Percentiles rank a stretch among this genome's conserved stretches.
phyloP scores from a whole-genome alignment of 2,329 filamentous ascomycete species.

The Dothidotthia symphoricarpi region DNA sequence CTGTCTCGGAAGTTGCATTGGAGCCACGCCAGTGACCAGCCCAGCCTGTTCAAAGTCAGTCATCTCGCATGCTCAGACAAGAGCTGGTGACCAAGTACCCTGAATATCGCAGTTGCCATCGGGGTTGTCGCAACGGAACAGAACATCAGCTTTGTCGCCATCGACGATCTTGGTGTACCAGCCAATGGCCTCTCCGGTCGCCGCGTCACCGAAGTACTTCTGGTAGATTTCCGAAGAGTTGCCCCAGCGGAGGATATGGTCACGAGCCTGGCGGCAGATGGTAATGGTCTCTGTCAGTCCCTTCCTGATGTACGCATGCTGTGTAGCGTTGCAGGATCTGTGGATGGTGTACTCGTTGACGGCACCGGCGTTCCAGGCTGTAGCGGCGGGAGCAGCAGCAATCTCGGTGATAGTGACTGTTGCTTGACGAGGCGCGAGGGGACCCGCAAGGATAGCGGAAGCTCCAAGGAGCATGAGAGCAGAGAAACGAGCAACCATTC shows the following conservation, averaged over 20 bases:
- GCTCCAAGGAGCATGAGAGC: slow-evolving; percentile 28
- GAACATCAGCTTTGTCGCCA: slow-evolving; percentile 56
- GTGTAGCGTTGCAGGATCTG: slow-evolving; percentile 63
- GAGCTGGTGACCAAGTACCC: slow-evolving; percentile 16
- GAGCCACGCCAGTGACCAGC: slow-evolving; percentile 66
- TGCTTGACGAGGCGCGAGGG: slow-evolving; percentile 20
- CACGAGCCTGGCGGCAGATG: slow-evolving; percentile 60
- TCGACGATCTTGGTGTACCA: slow-evolving; percentile 61
- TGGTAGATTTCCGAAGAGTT: slow-evolving; percentile 58
- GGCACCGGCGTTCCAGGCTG: slow-evolving; percentile 40
- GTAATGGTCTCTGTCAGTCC: slow-evolving; percentile 60
- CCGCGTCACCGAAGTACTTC: slow-evolving; percentile 65
- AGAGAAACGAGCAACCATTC: slow-evolving; percentile 25
- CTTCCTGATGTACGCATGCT: slow-evolving; percentile 55
- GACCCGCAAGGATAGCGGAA: slow-evolving; percentile 28
- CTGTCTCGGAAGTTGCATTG: slow-evolving; percentile 65
- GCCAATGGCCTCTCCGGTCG: slow-evolving; percentile 59
- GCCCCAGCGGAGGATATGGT: slow-evolving; percentile 60
- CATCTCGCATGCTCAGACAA: neutral
- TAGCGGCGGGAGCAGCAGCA: slow-evolving; percentile 17
- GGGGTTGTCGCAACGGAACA: slow-evolving; percentile 68
- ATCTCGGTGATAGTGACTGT: slow-evolving; percentile 25
- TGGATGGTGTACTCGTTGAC: slow-evolving; percentile 55
- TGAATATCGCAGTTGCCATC: slow-evolving; percentile 59
- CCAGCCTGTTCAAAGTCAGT: slow-evolving; percentile 50